phyloP scores from a whole-genome alignment of 495 filamentous ascomycete genomes.

The Tuber microsphaerosporum region DNA sequence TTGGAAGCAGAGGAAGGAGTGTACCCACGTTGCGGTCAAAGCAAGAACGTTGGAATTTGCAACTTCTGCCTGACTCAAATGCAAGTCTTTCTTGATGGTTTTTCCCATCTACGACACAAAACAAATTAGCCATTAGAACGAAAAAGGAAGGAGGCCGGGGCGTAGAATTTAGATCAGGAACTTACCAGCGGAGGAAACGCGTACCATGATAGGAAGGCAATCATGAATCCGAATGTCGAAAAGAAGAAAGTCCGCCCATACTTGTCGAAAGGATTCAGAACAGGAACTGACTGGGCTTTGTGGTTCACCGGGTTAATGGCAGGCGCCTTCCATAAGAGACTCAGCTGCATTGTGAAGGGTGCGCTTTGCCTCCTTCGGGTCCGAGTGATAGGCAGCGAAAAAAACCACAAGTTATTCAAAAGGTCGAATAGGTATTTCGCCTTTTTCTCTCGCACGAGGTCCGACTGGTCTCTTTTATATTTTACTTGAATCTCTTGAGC shows the following conservation, averaged over 20 bases:
- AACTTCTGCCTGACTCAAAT: slow-evolving; percentile 63
- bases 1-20: background rate
- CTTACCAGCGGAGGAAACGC: slow-evolving; percentile 76
- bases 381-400: background rate
- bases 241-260: slow-evolving; percentile 93
- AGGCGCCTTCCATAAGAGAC: slow-evolving; percentile 54
- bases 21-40: slow-evolving; percentile 71
- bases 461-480: background rate
- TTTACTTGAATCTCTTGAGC: background rate
- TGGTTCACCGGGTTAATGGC: slow-evolving; percentile 67
- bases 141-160: background rate
- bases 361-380: background rate
- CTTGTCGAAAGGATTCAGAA: slow-evolving; percentile 69
- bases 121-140: background rate
- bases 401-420: background rate
- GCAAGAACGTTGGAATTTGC: slow-evolving; percentile 91
- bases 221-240: slow-evolving; percentile 91
- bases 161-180: slow-evolving; percentile 9
- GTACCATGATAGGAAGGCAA: slow-evolving; percentile 91
- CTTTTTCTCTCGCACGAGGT: background rate
- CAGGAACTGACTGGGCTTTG: slow-evolving; percentile 73
- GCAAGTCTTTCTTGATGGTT: slow-evolving; percentile 70
- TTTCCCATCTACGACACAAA: slow-evolving; percentile 53
- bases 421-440: background rate
- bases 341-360: slow-evolving; percentile 9